Base-by-base conservation (phyloP, 495 filamentous ascomycete species). In the Cudoniella acicularis region DNA sequence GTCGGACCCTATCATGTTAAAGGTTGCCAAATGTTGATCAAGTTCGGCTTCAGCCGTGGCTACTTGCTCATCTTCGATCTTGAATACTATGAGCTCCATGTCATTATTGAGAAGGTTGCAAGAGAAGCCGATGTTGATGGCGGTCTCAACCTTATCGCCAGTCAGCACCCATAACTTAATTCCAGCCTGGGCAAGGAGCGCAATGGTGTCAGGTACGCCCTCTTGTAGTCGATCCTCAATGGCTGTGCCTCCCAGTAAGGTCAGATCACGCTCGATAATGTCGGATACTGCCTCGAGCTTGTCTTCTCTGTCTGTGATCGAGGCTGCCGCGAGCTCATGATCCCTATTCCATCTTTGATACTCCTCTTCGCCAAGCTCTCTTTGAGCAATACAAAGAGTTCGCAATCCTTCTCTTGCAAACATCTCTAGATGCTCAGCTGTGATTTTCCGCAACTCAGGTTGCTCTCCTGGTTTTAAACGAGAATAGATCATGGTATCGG, bases 121-220 rank as follows among this genome's bases (percentile, higher is more conserved):
- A 11, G 95, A 98, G 73, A 98, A 99, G 20, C 95, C 95, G 71
- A 99, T 99, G 73, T 99, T 99, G 82, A 99, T 98, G 43, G 95
- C 95, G 49, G 95, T 99, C 73, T 98, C 95, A 49, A 98, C 93
- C 74, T 97, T 99, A 77, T 99, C 95, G 55, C 95, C 95, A 27
- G 95, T 99, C 47, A 99, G 76, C 56, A 99, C 95, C 95, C 95
- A 99, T n/a, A 99, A 83, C 69, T 99, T 99, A 73, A 99, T 97
- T 59, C 95, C 95, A 50, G 95, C 95, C 57, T 91, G 86, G 41
- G 87, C 93, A 54, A 99, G 85, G 49, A 99, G 74, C 55, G 88
- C 89, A 63, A 99, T 99, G 1, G 95, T 93, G 65, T 97, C 95
- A 10, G 95, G 95, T 13, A 99, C 95, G 61, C 94, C 95, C 64